These are phyloP conservation scores for Barnettozyma salicaria DNA, from an alignment of 805 yeast species.

Conservation along the genomic window DNA sequence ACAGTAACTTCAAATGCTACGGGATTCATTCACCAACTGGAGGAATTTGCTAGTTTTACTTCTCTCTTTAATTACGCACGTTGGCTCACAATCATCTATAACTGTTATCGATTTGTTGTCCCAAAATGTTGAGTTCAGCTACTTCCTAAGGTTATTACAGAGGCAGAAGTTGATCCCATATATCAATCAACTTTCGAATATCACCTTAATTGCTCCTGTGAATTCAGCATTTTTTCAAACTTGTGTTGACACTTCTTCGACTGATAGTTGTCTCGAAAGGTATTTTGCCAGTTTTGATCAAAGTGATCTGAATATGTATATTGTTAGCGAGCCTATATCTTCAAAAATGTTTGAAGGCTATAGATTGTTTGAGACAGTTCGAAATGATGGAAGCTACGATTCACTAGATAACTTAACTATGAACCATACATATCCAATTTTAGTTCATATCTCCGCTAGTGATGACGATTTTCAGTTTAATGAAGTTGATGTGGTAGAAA, in stretches of 20 bases:
- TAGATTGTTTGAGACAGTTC: conserved; percentile 14
- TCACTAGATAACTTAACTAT: too few species aligned
- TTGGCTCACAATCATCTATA: conserved; percentile 19
- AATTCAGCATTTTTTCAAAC: conserved; percentile 60
- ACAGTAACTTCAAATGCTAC: too few species aligned
- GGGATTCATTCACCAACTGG: too few species aligned
- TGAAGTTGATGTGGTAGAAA: conserved; percentile 45
- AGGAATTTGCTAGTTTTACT: too few species aligned
- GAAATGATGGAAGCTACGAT: conserved; percentile 10
- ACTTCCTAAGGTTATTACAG: conserved; percentile 56
- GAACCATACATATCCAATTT: too few species aligned
- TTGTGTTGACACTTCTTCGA: neutral
- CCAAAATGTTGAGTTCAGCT: conserved; percentile 58
- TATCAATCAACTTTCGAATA: conserved; percentile 52
- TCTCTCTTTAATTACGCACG: neutral
- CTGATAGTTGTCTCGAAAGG: neutral
- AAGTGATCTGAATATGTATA: conserved; percentile 13
- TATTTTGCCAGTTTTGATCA: conserved; percentile 7
- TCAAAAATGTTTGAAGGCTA: conserved; percentile 11
- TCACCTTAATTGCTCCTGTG: conserved; percentile 75
- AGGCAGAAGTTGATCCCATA: conserved; percentile 54
- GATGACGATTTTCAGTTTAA: conserved; percentile 32
- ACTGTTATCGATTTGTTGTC: conserved; percentile 68
- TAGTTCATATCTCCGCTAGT: conserved; percentile 15
- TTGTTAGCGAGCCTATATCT: conserved; percentile 12